A percentile compares a stretch with the other conserved stretches of the same genome.
phyloP scores from a whole-genome alignment of 176 grass and related monocot genomes.

The Lolium rigidum region DNA sequence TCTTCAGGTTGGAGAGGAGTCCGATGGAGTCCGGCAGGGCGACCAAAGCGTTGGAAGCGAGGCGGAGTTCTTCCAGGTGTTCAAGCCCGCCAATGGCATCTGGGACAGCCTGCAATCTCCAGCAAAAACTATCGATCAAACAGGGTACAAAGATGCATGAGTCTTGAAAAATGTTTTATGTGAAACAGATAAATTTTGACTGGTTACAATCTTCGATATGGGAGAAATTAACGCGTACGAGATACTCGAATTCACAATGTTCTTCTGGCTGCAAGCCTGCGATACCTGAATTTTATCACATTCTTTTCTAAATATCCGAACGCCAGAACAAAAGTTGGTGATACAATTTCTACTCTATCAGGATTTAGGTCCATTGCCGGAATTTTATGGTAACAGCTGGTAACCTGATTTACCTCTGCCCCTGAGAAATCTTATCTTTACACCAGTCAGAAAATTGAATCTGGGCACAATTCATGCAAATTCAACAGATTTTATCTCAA shows the following conservation, averaged over 20 bases:
- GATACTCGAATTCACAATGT: background rate
- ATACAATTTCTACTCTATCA: too few relatives aligned
- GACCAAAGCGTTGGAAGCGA: constrained; percentile 67
- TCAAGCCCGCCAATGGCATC: constrained; percentile 78
- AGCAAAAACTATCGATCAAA: background rate
- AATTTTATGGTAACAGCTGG: too few relatives aligned
- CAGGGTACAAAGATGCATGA: background rate
- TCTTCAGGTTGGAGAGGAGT: constrained; percentile 75
- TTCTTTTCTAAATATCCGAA: background rate
- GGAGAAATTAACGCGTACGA: background rate
- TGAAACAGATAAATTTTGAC: background rate
- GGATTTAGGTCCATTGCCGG: too few relatives aligned
- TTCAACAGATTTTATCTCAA: too few relatives aligned
- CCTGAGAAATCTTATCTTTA: too few relatives aligned
- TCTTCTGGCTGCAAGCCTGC: background rate
- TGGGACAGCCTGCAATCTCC: constrained; percentile 52
- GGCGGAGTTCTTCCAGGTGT: constrained; percentile 69
- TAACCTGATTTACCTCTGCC: too few relatives aligned
- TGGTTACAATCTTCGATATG: background rate
- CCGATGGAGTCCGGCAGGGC: constrained; percentile 78
- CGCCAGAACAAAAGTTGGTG: too few relatives aligned
- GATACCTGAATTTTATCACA: background rate
- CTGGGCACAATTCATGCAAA: too few relatives aligned
- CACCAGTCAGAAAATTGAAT: too few relatives aligned
- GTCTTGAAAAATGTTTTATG: background rate